These are phyloP conservation scores for Eleusine indica DNA, from an alignment of 176 grass and related monocot species.

Conservation along the genomic window DNA sequence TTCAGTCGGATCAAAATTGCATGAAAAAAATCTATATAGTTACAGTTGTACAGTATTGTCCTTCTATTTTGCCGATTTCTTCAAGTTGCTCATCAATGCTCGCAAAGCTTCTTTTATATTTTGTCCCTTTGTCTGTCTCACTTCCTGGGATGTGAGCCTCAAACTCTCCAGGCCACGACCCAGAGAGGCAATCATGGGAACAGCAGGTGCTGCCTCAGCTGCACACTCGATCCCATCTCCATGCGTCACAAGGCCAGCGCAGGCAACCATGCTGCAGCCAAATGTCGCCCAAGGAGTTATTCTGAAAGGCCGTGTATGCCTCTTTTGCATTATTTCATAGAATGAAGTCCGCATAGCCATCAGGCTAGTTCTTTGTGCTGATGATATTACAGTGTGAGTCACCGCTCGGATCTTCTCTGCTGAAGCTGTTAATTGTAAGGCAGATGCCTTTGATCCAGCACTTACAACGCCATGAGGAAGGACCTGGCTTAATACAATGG, in stretches of 20 bases:
- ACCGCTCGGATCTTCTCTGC: conserved; percentile 81
- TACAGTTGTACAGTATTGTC: conserved; percentile 13
- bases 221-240: conserved; percentile 92
- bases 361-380: conserved; percentile 71
- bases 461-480: conserved; percentile 52
- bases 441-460: conserved; percentile 59
- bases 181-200: conserved; percentile 71
- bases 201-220: conserved; percentile 66
- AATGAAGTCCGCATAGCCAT: conserved; percentile 88
- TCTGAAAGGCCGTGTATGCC: conserved; percentile 54
- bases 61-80: conserved; percentile 55
- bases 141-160: conserved; percentile 69
- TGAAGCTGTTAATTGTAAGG: conserved; percentile 66
- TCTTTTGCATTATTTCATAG: conserved; percentile 96
- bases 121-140: conserved; percentile 54
- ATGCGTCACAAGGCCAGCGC: conserved; percentile 56
- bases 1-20: conserved; percentile 29
- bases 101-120: conserved; percentile 75
- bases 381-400: conserved; percentile 74
- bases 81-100: conserved; percentile 71
- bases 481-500: conserved; percentile 62
- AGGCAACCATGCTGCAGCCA: conserved; percentile 70
- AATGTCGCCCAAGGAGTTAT: conserved; percentile 83
- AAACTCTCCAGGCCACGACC: conserved; percentile 84
- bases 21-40: conserved; percentile 36